phyloP scores from a whole-genome alignment of 2,329 filamentous ascomycete genomes.

The Apiospora marii region DNA sequence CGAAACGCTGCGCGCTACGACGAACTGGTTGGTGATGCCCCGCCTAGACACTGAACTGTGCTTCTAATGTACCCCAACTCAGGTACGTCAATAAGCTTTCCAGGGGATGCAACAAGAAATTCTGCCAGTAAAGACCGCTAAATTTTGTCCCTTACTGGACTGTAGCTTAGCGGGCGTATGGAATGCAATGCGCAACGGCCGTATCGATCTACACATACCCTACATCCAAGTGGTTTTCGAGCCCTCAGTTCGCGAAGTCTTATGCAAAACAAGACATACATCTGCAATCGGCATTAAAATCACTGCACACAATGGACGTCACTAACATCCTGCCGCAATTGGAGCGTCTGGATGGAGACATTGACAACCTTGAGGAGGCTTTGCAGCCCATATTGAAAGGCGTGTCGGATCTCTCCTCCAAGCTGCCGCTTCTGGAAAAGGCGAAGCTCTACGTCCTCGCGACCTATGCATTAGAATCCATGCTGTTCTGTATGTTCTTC shows the following conservation, averaged over 20 bases:
- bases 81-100: not conserved
- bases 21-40: not conserved
- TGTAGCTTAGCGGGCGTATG: not conserved
- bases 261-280: not conserved
- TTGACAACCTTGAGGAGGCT: constrained; percentile 79
- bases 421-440: constrained; percentile 90
- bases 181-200: constrained; percentile 15
- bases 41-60: not conserved
- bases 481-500: constrained; percentile 76
- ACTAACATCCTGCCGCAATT: constrained; percentile 71
- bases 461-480: constrained; percentile 88
- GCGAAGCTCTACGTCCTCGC: constrained; percentile 91
- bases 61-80: not conserved
- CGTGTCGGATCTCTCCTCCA: constrained; percentile 73
- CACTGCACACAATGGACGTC: constrained; percentile 51
- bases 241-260: not conserved
- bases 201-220: not conserved
- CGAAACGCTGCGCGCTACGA: not conserved
- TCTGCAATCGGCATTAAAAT: not conserved
- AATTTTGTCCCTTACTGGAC: constrained; percentile 30
- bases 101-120: constrained; percentile 23
- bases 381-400: constrained; percentile 76
- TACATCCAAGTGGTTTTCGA: not conserved
- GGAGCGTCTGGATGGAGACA: constrained; percentile 76
- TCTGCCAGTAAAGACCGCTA: constrained; percentile 40